Percentiles rank a stretch among this genome's conserved stretches.
Evolutionary conservation across 495 filamentous ascomycete genomes (phyloP).

Genomic region (Penicillium longicatenatum): DNA sequence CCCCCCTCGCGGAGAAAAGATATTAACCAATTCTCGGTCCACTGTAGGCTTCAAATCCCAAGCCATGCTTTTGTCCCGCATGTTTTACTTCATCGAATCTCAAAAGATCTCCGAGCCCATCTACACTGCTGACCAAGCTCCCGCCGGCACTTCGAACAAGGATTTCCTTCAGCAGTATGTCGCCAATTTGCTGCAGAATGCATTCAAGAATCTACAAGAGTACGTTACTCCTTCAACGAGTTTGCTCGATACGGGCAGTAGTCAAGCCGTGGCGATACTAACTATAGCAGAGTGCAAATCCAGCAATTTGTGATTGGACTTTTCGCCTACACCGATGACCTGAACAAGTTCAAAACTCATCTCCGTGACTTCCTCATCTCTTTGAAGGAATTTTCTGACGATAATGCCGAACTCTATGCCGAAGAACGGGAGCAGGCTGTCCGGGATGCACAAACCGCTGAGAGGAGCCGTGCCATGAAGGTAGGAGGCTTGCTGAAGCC

Average conservation of each 20-base stretch:
- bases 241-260: background rate
- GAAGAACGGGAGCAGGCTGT: slow-evolving; percentile 89
- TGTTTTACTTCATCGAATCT: slow-evolving; percentile 88
- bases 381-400: slow-evolving; percentile 89
- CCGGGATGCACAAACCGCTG: slow-evolving; percentile 74
- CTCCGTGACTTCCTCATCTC: slow-evolving; percentile 97
- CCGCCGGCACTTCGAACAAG: slow-evolving; percentile 79
- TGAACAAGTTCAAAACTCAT: slow-evolving; percentile 88
- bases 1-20: slow-evolving; percentile 11
- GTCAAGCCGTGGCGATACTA: slow-evolving; percentile 27
- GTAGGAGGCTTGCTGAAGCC: slow-evolving; percentile 92
- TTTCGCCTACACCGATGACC: slow-evolving; percentile 77
- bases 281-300: slow-evolving; percentile 72
- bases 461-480: slow-evolving; percentile 85
- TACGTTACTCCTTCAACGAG: slow-evolving; percentile 26
- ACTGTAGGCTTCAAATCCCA: slow-evolving; percentile 86
- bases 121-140: slow-evolving; percentile 79
- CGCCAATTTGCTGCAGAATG: slow-evolving; percentile 79
- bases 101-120: slow-evolving; percentile 91
- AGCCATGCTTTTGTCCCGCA: slow-evolving; percentile 85
- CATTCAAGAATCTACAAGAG: slow-evolving; percentile 91
- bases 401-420: slow-evolving; percentile 84
- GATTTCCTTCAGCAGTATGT: slow-evolving; percentile 89
- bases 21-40: slow-evolving; percentile 9
- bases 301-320: slow-evolving; percentile 82